A percentile compares a stretch with the other conserved stretches of the same genome.
Conservation (phyloP, 192 early-diverging fungal species). For the Coemansia sp. region DNA sequence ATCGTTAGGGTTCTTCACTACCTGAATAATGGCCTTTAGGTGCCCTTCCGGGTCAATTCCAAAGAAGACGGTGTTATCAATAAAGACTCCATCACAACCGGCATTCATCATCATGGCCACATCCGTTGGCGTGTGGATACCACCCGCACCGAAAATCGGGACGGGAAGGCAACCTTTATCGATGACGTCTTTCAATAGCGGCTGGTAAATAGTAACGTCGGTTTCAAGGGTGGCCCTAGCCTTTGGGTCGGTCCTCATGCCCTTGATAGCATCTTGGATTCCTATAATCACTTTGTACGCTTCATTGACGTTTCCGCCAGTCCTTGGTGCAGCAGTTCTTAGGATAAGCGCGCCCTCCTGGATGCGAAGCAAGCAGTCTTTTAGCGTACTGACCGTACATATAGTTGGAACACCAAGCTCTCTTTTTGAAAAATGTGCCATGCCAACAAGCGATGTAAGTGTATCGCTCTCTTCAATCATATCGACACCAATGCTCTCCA, state of each 20-base stretch:
- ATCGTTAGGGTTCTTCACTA: conserved; percentile 88
- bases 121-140: conserved; percentile 93
- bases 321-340: conserved; percentile 63
- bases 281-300: background rate
- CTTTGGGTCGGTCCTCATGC: conserved; percentile 75
- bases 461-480: conserved; percentile 29
- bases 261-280: conserved; percentile 52
- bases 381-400: conserved; percentile 82
- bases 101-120: conserved; percentile 95
- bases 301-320: background rate
- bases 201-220: conserved; percentile 78
- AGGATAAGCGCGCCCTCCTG: conserved; percentile 94
- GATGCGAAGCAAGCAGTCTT: conserved; percentile 86
- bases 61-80: conserved; percentile 91
- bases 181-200: conserved; percentile 80
- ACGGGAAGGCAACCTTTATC: conserved; percentile 88
- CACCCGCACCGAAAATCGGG: conserved; percentile 94
- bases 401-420: conserved; percentile 87
- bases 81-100: conserved; percentile 95
- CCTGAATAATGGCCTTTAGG: conserved; percentile 83
- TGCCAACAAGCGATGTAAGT: too few species aligned
- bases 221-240: conserved; percentile 61
- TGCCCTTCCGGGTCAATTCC: conserved; percentile 81
- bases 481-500: conserved; percentile 9
- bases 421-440: conserved; percentile 84